Evolutionary conservation across 306 rosid species (phyloP).

Genomic region (Inga laurina): DNA sequence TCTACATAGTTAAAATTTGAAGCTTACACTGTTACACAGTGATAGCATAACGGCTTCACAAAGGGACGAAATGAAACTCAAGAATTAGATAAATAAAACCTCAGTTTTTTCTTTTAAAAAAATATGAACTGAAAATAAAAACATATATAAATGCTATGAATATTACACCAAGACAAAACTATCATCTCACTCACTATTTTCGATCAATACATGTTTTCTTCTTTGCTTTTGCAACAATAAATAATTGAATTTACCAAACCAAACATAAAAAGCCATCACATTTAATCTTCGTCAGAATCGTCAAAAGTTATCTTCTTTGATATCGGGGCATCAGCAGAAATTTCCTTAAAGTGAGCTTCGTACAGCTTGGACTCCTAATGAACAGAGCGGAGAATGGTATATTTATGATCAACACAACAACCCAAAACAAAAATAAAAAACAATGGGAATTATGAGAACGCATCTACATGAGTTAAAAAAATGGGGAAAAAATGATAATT

Average conservation of each 20-base stretch:
- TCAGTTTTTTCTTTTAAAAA: background rate
- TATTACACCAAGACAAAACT: background rate
- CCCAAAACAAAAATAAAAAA: background rate
- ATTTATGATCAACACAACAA: constrained; percentile 2
- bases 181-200: background rate
- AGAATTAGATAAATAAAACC: background rate
- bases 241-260: constrained; percentile 14
- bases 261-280: constrained; percentile 30
- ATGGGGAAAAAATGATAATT: no score
- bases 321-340: constrained; percentile 74
- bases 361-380: constrained; percentile 88
- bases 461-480: background rate
- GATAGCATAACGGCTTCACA: background rate
- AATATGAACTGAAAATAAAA: background rate
- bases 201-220: background rate
- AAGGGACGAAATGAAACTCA: background rate
- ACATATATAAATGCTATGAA: background rate
- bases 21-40: background rate
- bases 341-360: constrained; percentile 94
- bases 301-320: constrained; percentile 78
- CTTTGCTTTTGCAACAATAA: constrained; percentile 29
- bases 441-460: background rate
- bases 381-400: constrained; percentile 16
- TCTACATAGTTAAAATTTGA: background rate
- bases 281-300: constrained; percentile 72